phyloP scores from a whole-genome alignment of 805 yeast genomes.

The Debaryomyces hansenii region DNA sequence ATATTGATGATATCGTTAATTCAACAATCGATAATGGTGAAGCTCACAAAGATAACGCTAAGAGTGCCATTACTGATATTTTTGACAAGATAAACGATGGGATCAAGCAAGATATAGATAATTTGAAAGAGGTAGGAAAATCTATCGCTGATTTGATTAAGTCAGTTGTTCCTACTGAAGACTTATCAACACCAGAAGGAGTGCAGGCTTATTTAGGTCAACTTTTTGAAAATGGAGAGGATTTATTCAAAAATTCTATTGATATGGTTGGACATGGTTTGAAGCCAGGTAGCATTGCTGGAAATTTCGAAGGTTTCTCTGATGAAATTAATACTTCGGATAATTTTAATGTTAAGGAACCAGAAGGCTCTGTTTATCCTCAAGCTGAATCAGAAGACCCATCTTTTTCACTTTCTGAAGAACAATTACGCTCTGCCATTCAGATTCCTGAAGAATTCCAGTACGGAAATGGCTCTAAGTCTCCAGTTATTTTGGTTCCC shows the following conservation, averaged over 20 bases:
- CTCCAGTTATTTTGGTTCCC: constrained; percentile 1
- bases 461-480: not conserved
- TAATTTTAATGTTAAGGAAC: not conserved
- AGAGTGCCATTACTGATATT: not conserved
- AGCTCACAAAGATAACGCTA: not conserved
- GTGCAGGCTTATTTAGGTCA: not conserved
- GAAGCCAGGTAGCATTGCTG: not conserved
- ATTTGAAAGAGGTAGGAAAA: not conserved
- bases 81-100: not conserved
- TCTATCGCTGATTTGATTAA: not conserved
- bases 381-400: constrained; percentile 1
- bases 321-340: not conserved
- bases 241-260: not conserved
- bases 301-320: not conserved
- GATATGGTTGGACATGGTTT: not conserved
- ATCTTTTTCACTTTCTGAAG: not conserved
- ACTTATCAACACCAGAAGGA: not conserved
- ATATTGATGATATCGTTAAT: not conserved
- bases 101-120: not conserved
- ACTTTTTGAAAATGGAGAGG: not conserved
- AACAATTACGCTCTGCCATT: not conserved
- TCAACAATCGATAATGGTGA: not conserved
- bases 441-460: constrained; percentile 1
- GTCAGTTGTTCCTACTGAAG: not conserved
- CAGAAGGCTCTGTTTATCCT: not conserved